Percentiles rank a stretch among this genome's conserved stretches.
phyloP scores from a whole-genome alignment of 805 yeast species.

The Ogataea henricii region DNA sequence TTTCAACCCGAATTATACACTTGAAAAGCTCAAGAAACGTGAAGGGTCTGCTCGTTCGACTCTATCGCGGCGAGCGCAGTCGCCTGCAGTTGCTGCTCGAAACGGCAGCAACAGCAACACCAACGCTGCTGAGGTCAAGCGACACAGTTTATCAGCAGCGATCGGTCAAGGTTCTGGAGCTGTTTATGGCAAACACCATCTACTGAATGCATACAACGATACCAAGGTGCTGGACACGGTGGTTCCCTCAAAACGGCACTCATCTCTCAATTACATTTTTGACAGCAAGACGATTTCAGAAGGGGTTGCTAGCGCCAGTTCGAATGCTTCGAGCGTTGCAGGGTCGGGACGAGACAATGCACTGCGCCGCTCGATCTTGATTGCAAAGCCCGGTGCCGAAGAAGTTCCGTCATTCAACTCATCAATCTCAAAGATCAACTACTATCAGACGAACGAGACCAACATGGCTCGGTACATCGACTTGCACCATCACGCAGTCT shows the following conservation, averaged over 20 bases:
- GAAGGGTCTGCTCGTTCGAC: conserved; percentile 15
- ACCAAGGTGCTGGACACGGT: conserved; percentile 31
- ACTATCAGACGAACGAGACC: conserved; percentile 22
- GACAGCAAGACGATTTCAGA: conserved; percentile 7
- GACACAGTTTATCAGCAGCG: conserved; percentile 26
- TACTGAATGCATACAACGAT: conserved; percentile 32
- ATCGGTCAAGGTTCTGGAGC: conserved; percentile 6
- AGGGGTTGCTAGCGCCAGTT: not conserved
- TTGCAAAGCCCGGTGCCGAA: conserved; percentile 15
- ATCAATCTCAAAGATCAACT: conserved; percentile 28
- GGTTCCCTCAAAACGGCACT: conserved; percentile 21
- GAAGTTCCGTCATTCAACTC: conserved; percentile 19
- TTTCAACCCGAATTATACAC: conserved; percentile 20
- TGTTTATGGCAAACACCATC: conserved; percentile 12
- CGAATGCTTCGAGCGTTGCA: not conserved
- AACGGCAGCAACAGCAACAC: not conserved
- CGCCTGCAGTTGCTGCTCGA: conserved; percentile 14
- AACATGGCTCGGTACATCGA: conserved; percentile 15
- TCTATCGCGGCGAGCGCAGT: conserved; percentile 13
- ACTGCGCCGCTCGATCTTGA: conserved; percentile 15
- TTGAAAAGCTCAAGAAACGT: conserved; percentile 14
- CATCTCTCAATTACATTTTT: conserved; percentile 12
- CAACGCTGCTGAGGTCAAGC: conserved; percentile 18
- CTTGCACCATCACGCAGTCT: conserved; percentile 7
- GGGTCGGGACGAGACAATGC: not conserved